Conservation (phyloP, 108 stramenopile species). For the Skeletonema marinoi region DNA sequence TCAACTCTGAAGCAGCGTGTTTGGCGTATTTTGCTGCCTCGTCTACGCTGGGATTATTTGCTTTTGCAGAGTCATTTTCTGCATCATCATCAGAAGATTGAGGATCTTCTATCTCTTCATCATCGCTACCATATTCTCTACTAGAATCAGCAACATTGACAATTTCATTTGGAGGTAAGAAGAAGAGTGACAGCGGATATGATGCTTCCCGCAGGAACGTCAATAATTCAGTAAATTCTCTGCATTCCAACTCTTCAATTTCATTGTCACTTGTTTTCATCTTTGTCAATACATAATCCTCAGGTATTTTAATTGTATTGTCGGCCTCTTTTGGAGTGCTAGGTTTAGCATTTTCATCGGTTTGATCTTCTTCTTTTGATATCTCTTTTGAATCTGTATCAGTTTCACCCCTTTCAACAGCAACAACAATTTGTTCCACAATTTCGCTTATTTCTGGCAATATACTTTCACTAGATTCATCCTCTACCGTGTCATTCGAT, state of each 20-base stretch:
- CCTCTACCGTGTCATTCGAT: neutral
- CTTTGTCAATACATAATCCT: neutral
- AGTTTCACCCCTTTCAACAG: neutral
- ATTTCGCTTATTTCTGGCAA: neutral
- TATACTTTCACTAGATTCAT: neutral
- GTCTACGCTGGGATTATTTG: conserved; percentile 4
- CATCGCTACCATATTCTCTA: neutral
- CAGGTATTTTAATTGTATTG: neutral
- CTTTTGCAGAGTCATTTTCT: neutral
- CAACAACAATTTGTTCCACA: neutral
- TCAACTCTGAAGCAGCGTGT: conserved; percentile 36
- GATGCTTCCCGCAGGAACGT: neutral
- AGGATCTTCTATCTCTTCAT: neutral
- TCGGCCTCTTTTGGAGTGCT: neutral
- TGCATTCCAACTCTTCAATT: neutral
- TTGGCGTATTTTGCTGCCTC: conserved; percentile 41
- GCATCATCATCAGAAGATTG: neutral
- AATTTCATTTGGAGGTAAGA: conserved; percentile 3
- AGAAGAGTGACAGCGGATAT: conserved; percentile 1
- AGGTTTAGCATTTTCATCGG: neutral
- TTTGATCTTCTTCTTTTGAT: neutral
- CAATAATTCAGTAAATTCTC: conserved; percentile 1
- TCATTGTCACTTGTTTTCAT: neutral
- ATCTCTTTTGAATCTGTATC: neutral
- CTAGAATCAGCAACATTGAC: neutral